A percentile compares a stretch with the other conserved stretches of the same genome.
Evolutionary conservation across 805 yeast genomes (phyloP).

Genomic region (Kodamaea neixiangensis): DNA sequence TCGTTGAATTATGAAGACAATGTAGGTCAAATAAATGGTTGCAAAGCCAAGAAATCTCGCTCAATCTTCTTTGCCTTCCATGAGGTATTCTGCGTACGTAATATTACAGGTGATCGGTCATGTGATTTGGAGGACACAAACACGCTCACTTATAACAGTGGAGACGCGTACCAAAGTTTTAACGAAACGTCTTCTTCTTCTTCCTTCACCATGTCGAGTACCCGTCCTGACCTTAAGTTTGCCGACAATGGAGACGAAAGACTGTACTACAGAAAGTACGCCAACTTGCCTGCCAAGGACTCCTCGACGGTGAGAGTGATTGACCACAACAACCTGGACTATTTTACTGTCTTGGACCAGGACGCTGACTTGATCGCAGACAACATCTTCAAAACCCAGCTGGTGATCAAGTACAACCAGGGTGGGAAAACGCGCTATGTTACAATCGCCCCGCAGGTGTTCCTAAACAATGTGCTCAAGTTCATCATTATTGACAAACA

Average conservation of each 20-base stretch:
- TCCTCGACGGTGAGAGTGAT: slow-evolving; percentile 62
- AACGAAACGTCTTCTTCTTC: not conserved
- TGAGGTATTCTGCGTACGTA: not conserved
- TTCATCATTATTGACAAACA: slow-evolving; percentile 70
- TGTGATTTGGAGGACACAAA: not conserved
- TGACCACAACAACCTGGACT: slow-evolving; percentile 70
- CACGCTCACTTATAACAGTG: too few species aligned
- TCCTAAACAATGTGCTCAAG: slow-evolving; percentile 60
- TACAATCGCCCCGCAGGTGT: slow-evolving; percentile 75
- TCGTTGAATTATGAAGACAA: not conserved
- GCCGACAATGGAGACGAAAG: slow-evolving; percentile 43
- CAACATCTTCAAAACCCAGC: slow-evolving; percentile 75
- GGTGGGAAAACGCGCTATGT: slow-evolving; percentile 53
- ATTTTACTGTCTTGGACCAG: slow-evolving; percentile 68
- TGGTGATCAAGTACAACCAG: slow-evolving; percentile 69
- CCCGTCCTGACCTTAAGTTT: slow-evolving; percentile 45
- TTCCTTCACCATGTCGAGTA: slow-evolving; percentile 33
- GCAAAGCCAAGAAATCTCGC: slow-evolving; percentile 7
- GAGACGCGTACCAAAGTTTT: too few species aligned
- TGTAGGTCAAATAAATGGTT: not conserved
- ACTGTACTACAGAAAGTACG: slow-evolving; percentile 45
- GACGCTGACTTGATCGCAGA: slow-evolving; percentile 88
- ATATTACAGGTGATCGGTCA: not conserved
- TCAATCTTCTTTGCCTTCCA: not conserved
- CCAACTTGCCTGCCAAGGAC: slow-evolving; percentile 50